A percentile compares a stretch with the other conserved stretches of the same genome.
Evolutionary conservation across 2,329 filamentous ascomycete species (phyloP).

Genomic region (Botrytis tulipae): DNA sequence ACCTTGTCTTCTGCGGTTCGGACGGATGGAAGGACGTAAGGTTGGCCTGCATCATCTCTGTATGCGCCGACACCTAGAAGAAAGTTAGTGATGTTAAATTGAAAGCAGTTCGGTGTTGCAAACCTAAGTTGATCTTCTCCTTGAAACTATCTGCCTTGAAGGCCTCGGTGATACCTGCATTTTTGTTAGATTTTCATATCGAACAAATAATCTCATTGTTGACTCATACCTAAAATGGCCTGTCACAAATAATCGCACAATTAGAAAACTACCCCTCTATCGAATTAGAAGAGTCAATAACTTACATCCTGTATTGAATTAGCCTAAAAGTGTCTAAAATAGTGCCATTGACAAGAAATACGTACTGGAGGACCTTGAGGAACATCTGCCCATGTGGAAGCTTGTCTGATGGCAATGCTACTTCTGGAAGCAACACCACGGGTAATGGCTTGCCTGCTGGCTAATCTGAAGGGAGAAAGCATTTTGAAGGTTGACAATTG

Average conservation of each 20-base stretch:
- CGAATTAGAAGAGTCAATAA: conserved; percentile 17
- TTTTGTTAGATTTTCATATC: conserved; percentile 34
- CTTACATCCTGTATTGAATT: conserved; percentile 40
- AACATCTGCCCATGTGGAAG: conserved; percentile 85
- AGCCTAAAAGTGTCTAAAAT: conserved; percentile 14
- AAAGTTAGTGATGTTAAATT: conserved; percentile 26
- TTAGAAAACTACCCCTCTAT: conserved; percentile 40
- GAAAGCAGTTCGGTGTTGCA: conserved; percentile 34
- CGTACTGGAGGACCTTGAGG: conserved; percentile 91
- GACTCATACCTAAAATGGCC: conserved; percentile 71
- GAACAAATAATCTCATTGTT: conserved; percentile 23
- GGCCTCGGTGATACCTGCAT: conserved; percentile 84
- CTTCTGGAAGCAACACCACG: conserved; percentile 31
- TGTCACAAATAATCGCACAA: conserved; percentile 39
- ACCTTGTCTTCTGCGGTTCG: conserved; percentile 85
- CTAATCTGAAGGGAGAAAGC: conserved; percentile 56
- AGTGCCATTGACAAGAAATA: conserved; percentile 32
- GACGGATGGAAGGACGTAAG: conserved; percentile 94
- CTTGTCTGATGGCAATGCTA: conserved; percentile 33
- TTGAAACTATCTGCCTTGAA: conserved; percentile 95
- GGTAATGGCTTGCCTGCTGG: conserved; percentile 47
- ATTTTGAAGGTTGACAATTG: conserved; percentile 42
- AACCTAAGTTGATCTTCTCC: conserved; percentile 97
- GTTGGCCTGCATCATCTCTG: conserved; percentile 97
- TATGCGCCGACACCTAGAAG: conserved; percentile 88